A percentile compares a stretch with the other conserved stretches of the same genome.
These are phyloP conservation scores for Exophiala sideris DNA, from an alignment of 2,329 filamentous ascomycete species.

Conservation along the genomic window DNA sequence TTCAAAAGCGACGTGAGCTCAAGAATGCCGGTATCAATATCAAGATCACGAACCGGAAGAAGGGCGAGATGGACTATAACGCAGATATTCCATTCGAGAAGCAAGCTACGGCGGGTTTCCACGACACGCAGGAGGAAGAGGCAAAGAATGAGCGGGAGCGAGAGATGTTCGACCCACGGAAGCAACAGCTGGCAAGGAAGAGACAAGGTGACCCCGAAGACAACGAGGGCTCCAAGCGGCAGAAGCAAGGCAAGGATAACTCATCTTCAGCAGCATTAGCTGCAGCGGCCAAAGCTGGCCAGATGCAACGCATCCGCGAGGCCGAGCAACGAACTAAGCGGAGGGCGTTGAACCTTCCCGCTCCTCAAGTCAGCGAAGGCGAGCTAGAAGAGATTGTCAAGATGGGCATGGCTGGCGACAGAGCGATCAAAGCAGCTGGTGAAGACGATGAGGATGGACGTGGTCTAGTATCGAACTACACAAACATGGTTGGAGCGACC, in stretches of 20 bases:
- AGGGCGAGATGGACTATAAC: slow-evolving; percentile 99
- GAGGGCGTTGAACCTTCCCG: slow-evolving; percentile 73
- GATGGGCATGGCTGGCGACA: slow-evolving; percentile 92
- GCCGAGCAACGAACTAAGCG: slow-evolving; percentile 96
- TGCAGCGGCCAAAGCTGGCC: slow-evolving; percentile 86
- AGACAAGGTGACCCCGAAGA: slow-evolving; percentile 90
- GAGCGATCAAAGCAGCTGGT: slow-evolving; percentile 70
- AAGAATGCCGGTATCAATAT: slow-evolving; percentile 98
- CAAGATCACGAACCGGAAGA: slow-evolving; percentile 86
- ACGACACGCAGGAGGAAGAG: slow-evolving; percentile 84
- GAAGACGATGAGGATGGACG: slow-evolving; percentile 80
- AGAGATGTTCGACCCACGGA: slow-evolving; percentile 83
- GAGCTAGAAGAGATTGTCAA: slow-evolving; percentile 98
- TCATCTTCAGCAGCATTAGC: slow-evolving; percentile 70
- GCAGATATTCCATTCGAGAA: slow-evolving; percentile 98
- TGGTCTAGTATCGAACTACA: slow-evolving; percentile 83
- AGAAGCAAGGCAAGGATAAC: slow-evolving; percentile 82
- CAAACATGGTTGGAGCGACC: slow-evolving; percentile 71
- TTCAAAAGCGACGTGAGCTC: slow-evolving; percentile 93
- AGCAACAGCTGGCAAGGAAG: slow-evolving; percentile 86
- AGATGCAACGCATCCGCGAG: slow-evolving; percentile 90
- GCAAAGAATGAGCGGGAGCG: slow-evolving; percentile 77
- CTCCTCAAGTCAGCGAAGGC: slow-evolving; percentile 85
- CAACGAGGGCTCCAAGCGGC: slow-evolving; percentile 72
- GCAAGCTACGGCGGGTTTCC: slow-evolving; percentile 82